Conservation (phyloP, 305 asterid species). For the Solanum hybrid region DNA sequence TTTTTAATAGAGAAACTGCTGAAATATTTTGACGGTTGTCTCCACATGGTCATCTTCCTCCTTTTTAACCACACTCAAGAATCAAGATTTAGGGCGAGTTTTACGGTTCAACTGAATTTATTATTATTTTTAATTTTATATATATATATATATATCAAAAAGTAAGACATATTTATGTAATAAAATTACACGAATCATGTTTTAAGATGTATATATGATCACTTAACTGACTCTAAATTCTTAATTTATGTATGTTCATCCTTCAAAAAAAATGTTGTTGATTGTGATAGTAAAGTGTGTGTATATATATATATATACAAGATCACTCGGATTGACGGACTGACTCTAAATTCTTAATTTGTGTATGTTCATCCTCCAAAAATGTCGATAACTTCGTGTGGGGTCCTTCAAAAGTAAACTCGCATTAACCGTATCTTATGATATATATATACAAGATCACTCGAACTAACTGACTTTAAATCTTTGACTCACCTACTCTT, state of each 20-base stretch:
- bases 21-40: slow-evolving; percentile 13
- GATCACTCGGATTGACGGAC: not conserved
- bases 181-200: not conserved
- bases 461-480: too few species aligned
- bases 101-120: not conserved
- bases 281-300: too few species aligned
- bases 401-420: not conserved
- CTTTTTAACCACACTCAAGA: not conserved
- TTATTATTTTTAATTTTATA: not conserved
- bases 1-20: slow-evolving; percentile 12
- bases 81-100: not conserved
- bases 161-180: not conserved
- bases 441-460: not conserved
- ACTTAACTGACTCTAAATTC: not conserved
- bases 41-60: slow-evolving; percentile 22
- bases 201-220: not conserved
- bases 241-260: not conserved
- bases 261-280: too few species aligned
- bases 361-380: not conserved
- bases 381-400: not conserved
- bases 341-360: not conserved
- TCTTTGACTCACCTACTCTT: not conserved
- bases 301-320: not conserved
- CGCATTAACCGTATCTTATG: not conserved
- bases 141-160: not conserved